phyloP scores from a whole-genome alignment of 176 grass and related monocot species.

The Hordeum marinum region DNA sequence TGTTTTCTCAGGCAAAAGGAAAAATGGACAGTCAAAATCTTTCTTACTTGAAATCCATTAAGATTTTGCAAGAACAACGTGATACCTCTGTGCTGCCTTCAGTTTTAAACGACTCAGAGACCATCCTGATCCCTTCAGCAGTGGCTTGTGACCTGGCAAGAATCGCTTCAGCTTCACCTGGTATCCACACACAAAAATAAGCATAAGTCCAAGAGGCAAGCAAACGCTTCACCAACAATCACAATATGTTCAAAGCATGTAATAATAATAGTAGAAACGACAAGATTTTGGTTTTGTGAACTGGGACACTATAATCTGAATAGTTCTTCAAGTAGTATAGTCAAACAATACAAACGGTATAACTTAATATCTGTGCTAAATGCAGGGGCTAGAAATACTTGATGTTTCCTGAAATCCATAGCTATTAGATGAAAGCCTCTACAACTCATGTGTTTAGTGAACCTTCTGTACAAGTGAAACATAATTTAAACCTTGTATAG shows the following conservation, averaged over 20 bases:
- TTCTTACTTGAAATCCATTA: neutral
- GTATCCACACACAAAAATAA: conserved; percentile 1
- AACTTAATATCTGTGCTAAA: neutral
- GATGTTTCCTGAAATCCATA: neutral
- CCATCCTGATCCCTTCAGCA: conserved; percentile 57
- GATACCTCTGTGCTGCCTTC: conserved; percentile 69
- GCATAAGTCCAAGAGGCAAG: neutral
- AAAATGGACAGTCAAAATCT: neutral
- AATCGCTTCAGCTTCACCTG: conserved; percentile 83
- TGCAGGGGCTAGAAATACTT: neutral
- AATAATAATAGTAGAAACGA: neutral
- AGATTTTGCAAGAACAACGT: neutral
- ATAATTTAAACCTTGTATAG: neutral
- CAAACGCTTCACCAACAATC: neutral
- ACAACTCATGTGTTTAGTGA: neutral
- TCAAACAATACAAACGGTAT: neutral
- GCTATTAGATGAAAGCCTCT: neutral
- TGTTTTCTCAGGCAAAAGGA: neutral
- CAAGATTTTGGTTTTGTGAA: neutral
- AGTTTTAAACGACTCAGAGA: conserved; percentile 61
- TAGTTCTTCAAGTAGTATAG: neutral
- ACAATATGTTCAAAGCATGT: neutral
- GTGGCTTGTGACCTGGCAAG: conserved; percentile 74
- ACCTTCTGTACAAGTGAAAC: neutral
- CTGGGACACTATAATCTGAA: neutral